phyloP scores from a whole-genome alignment of 352 stramenopile species.

The Phytophthora pistaciae region DNA sequence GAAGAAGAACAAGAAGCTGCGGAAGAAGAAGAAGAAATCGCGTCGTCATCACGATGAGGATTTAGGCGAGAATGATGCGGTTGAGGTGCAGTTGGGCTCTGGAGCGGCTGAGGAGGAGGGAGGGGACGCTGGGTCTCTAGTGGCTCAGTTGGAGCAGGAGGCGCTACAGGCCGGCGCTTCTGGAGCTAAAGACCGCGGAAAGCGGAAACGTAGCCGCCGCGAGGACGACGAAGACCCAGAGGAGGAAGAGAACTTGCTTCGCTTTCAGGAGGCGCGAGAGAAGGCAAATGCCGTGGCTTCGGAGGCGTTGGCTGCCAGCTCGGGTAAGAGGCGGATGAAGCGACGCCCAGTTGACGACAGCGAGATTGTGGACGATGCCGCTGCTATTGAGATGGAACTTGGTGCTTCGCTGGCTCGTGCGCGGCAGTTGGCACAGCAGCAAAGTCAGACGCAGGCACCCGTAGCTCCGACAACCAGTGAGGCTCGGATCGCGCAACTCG shows the following conservation, averaged over 20 bases:
- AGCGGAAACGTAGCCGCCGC: slow-evolving; percentile 44
- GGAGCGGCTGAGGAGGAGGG: slow-evolving; percentile 22
- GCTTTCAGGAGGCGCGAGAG: slow-evolving; percentile 79
- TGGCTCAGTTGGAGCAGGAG: slow-evolving; percentile 78
- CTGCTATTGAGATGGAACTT: slow-evolving; percentile 76
- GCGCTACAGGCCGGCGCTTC: slow-evolving; percentile 38
- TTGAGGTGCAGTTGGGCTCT: slow-evolving; percentile 31
- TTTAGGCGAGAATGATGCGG: slow-evolving; percentile 45
- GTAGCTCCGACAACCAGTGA: slow-evolving; percentile 44
- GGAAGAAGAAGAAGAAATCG: slow-evolving; percentile 79
- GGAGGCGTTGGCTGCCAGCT: slow-evolving; percentile 47
- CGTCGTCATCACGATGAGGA: slow-evolving; percentile 59
- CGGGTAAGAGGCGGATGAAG: slow-evolving; percentile 47
- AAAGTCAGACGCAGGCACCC: slow-evolving; percentile 24
- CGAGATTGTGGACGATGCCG: slow-evolving; percentile 59
- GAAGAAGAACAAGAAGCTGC: slow-evolving; percentile 81
- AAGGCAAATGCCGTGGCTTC: slow-evolving; percentile 62
- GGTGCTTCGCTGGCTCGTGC: slow-evolving; percentile 78
- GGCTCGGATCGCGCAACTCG: slow-evolving; percentile 68
- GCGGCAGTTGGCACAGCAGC: slow-evolving; percentile 59
- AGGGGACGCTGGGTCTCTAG: slow-evolving; percentile 35
- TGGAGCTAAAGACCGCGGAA: slow-evolving; percentile 61
- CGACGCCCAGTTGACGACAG: slow-evolving; percentile 47
- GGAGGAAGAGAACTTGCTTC: slow-evolving; percentile 60
- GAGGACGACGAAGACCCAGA: slow-evolving; percentile 48